phyloP scores from a whole-genome alignment of 257 asterid species.

The Ilex asprella region DNA sequence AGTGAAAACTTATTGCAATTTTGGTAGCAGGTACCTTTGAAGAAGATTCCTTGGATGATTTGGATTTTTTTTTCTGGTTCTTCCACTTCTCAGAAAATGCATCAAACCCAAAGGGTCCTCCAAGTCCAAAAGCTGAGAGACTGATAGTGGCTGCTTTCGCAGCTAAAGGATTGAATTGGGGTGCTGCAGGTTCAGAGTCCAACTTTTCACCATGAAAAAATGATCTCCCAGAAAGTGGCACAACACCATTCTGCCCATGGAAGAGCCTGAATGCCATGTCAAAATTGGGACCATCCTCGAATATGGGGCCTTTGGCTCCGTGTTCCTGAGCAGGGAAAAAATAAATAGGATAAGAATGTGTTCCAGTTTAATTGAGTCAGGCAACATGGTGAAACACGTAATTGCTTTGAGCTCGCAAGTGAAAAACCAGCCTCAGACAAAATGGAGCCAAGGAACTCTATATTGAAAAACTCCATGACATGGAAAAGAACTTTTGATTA shows the following conservation, averaged over 20 bases:
- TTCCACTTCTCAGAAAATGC: conserved; percentile 61
- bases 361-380: conserved; percentile 7
- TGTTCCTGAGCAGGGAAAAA: conserved; percentile 32
- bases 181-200: conserved; percentile 37
- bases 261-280: conserved; percentile 83
- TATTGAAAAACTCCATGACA: no score
- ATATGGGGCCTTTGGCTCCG: conserved; percentile 80
- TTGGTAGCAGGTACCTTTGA: conserved; percentile 38
- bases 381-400: no score
- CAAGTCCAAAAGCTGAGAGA: conserved; percentile 75
- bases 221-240: conserved; percentile 71
- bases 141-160: conserved; percentile 92
- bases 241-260: conserved; percentile 92
- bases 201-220: conserved; percentile 33
- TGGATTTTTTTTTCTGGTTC: conserved; percentile 45
- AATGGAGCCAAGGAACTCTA: no score
- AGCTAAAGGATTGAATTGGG: conserved; percentile 83
- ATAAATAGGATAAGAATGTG: conserved; percentile 4
- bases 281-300: conserved; percentile 94
- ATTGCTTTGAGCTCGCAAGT: no score
- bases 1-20: not conserved
- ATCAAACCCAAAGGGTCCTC: conserved; percentile 87
- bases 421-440: no score
- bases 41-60: conserved; percentile 58
- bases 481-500: no score